These are phyloP conservation scores for Gossypium arboreum DNA, from an alignment of 345 rosid genomes.

Conservation along the genomic window DNA sequence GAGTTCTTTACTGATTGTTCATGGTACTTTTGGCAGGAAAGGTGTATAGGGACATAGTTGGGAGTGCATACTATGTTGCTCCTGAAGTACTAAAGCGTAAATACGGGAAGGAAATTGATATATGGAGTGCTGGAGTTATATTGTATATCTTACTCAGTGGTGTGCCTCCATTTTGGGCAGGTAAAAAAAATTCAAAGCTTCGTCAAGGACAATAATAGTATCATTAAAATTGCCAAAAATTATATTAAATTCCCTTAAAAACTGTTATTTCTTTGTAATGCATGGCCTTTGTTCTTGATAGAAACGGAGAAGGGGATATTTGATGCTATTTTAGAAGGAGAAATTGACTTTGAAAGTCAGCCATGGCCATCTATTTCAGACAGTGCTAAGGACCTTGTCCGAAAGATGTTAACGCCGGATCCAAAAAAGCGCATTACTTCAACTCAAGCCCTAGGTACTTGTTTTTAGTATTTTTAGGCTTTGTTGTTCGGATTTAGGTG, in stretches of 20 bases:
- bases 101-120: slow-evolving; percentile 77
- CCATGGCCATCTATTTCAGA: slow-evolving; percentile 86
- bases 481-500: neutral
- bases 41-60: slow-evolving; percentile 66
- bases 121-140: slow-evolving; percentile 92
- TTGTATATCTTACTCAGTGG: slow-evolving; percentile 84
- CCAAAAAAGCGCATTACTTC: slow-evolving; percentile 66
- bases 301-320: slow-evolving; percentile 82
- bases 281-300: slow-evolving; percentile 21
- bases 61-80: slow-evolving; percentile 90
- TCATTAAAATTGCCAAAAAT: neutral
- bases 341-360: slow-evolving; percentile 60
- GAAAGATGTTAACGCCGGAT: slow-evolving; percentile 70
- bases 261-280: neutral
- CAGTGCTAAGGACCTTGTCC: slow-evolving; percentile 80
- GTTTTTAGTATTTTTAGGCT: neutral
- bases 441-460: slow-evolving; percentile 66
- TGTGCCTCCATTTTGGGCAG: slow-evolving; percentile 97
- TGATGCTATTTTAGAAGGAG: slow-evolving; percentile 66
- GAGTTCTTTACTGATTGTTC: neutral
- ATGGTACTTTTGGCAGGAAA: slow-evolving; percentile 42
- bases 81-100: slow-evolving; percentile 71
- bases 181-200: slow-evolving; percentile 34
- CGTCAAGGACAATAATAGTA: neutral
- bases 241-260: neutral